Base-by-base conservation (phyloP, 495 filamentous ascomycete species). In the Daldinia grandis region DNA sequence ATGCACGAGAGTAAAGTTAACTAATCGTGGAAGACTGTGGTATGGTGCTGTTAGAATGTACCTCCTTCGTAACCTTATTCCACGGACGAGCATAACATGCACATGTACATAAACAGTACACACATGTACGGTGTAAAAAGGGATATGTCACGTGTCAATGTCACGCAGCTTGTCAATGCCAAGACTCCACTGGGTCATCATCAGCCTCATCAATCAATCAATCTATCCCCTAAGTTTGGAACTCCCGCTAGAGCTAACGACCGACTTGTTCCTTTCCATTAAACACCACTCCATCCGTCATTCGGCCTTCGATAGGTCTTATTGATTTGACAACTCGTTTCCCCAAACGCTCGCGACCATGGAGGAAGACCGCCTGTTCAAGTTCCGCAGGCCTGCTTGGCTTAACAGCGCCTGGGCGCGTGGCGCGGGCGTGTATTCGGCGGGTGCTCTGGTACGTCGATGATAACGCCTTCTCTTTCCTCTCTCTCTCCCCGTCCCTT, bases 321-420 rank as follows among this genome's bases (percentile, higher is more conserved):
- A 3, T 53, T 30, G 7, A 14, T 30, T 53, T 1, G 14, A 53
- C 1, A 15, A 24, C 24, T 24, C 10, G 17, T 57, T 28, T 42
- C 51, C 14, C 19, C 1, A 14, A 28, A 24, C 21, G 5, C 12
- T 58, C 33, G 54, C 25, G 53, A 69, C 56, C 19, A 85, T 88
- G 87, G 80, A 83, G 77, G 84, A 89, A 76, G 84, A 91, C 75
- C 88, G 90, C 30, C 88, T 94, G 76, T 94, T 88, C 81, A 91
- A 91, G 77, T 93, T 92, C 78, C 81, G 87, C 72, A 91, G 87
- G 85, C 92, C 92, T 10, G 89, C 92, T 81, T 98, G 94, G 94
- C 82, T 98, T 50, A 97, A 95, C 78, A 95, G 90, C 83, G 87
- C 90, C 33, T 90, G 89, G 78, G 89, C 91, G 69, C 88, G 94